A percentile compares a stretch with the other conserved stretches of the same genome.
Evolutionary conservation across 228 moss, liverwort and hornwort genomes (phyloP).

Genomic region (Sphagnum magellanicum): DNA sequence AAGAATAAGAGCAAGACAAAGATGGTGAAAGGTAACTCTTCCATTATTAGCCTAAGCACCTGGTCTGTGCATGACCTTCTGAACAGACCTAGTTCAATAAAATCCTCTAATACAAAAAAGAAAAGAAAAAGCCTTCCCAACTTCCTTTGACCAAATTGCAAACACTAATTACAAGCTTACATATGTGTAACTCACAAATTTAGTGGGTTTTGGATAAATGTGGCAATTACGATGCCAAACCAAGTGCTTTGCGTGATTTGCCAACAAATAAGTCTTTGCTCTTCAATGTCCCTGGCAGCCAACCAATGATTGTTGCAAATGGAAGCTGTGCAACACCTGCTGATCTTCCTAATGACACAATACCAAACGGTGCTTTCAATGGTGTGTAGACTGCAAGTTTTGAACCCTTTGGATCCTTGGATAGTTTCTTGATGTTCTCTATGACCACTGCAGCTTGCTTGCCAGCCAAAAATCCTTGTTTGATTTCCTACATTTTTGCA

Average conservation of each 20-base stretch:
- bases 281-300: constrained; percentile 24
- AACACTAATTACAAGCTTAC: too few species aligned
- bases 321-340: constrained; percentile 22
- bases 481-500: constrained; percentile 22
- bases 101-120: too few species aligned
- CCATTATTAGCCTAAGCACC: too few species aligned
- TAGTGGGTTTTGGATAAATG: too few species aligned
- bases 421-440: constrained; percentile 37
- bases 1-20: too few species aligned
- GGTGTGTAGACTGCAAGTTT: constrained; percentile 24
- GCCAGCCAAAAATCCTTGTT: constrained; percentile 36
- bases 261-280: constrained; percentile 31
- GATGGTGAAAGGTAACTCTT: too few species aligned
- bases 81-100: too few species aligned
- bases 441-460: constrained; percentile 23
- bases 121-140: too few species aligned
- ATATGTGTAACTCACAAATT: too few species aligned
- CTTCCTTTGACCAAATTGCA: too few species aligned
- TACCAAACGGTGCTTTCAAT: constrained; percentile 5
- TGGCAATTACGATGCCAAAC: constrained; percentile 5
- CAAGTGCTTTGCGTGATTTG: constrained; percentile 14
- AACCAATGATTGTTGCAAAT: constrained; percentile 14
- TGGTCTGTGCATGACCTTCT: too few species aligned
- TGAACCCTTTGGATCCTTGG: constrained; percentile 10
- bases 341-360: constrained; percentile 30